Base-by-base conservation (phyloP, 1,284 basidiomycete genomes). In the Sutorius eximius region DNA sequence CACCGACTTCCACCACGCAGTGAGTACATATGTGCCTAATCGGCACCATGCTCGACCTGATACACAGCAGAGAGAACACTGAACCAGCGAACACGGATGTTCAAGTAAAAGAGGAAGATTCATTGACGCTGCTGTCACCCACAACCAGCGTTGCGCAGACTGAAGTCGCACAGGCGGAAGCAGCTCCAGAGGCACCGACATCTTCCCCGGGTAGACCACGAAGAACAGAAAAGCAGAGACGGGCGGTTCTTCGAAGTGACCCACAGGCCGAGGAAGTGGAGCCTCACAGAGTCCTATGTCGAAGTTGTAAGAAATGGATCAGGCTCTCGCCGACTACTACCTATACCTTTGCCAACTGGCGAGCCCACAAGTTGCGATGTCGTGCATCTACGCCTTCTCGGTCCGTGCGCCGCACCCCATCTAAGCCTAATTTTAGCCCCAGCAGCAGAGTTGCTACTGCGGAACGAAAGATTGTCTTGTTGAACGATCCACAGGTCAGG, bases 241-340 rank as follows among this genome's bases (percentile, higher is more conserved):
- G 78, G 55, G 77, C 75, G 10, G 58, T 73, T 27, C 71, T 89
- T 3, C 77, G 82, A 50, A 67, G 73, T 2, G 86, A 89, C 65
- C 73, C 78, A 13, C 74, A 75, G 41, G 74, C 74, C 3, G 76
- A 77, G 51, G 76, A 75, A 46, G 71, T 83, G 9, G 73, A 81
- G 59, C 72, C 78, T 3, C 71, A 81, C 45, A 74, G 77, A 55
- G 80, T 81, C 9, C 70, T 79, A 45, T 89, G 86, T 66, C 76
- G 76, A 57, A 75, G 72, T 42, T 89, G 87, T 64, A 69, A 80
- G 49, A 80, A 76, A 55, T 86, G 85, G 83, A 75, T 89, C 55
- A 75, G 72, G 49, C 70, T 87, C 27, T 75, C 77, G 20, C 64
- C 60, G 13, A 63, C 57, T 3, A 63, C 65, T 13, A 63, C 69